A percentile compares a stretch with the other conserved stretches of the same genome.
Conservation (phyloP, 148 eudicot genomes). For the Dianthus caryophyllus region DNA sequence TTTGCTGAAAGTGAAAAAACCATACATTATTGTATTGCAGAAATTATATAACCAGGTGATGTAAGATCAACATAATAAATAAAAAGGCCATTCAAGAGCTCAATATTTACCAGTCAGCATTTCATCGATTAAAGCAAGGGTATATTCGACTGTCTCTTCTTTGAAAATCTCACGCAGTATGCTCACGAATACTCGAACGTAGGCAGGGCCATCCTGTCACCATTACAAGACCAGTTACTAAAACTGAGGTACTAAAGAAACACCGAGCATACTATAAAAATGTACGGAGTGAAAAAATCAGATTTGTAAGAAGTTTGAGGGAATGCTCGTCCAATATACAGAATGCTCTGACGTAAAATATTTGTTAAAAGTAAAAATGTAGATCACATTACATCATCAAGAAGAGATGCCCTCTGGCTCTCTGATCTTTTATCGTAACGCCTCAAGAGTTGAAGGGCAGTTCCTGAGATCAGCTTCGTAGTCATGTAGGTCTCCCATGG, state of each 20-base stretch:
- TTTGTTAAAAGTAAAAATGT: neutral
- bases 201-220: constrained; percentile 92
- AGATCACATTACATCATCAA: constrained; percentile 67
- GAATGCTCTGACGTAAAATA: neutral
- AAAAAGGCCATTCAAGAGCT: constrained; percentile 5
- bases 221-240: constrained; percentile 18
- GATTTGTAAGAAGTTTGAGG: neutral
- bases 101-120: constrained; percentile 69
- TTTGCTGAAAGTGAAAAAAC: constrained; percentile 51
- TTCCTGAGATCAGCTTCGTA: constrained; percentile 81
- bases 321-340: neutral
- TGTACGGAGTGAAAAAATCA: neutral
- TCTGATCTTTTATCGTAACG: constrained; percentile 79
- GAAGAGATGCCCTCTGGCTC: constrained; percentile 64
- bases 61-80: constrained; percentile 8
- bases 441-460: constrained; percentile 84
- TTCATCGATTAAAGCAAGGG: constrained; percentile 84
- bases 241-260: constrained; percentile 14
- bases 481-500: constrained; percentile 99
- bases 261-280: neutral
- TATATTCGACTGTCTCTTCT: constrained; percentile 97
- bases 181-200: constrained; percentile 73
- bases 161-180: constrained; percentile 82
- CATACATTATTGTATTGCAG: constrained; percentile 13
- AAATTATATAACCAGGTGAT: constrained; percentile 1